Evolutionary conservation across 1,139 yeast species (phyloP).

Genomic region (Sugiyamaella novakii): DNA sequence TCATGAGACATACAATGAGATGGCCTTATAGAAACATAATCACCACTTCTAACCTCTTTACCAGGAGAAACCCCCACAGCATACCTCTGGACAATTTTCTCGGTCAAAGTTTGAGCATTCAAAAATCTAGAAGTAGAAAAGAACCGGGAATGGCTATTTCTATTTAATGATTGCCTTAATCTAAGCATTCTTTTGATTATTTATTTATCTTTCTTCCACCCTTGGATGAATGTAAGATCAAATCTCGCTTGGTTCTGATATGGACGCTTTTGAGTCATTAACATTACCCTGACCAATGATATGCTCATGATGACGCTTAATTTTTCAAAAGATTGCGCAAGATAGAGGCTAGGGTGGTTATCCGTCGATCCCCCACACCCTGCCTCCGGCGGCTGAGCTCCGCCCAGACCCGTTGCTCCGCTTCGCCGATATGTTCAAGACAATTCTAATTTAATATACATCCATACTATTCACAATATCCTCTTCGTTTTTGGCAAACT

Average conservation of each 20-base stretch:
- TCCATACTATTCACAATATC: constrained; percentile 4
- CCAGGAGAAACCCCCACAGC: constrained; percentile 78
- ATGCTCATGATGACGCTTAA: neutral
- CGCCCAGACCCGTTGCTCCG: constrained; percentile 5
- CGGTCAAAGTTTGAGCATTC: constrained; percentile 75
- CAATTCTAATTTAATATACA: neutral
- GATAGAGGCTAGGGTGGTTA: constrained; percentile 5
- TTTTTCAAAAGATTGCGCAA: constrained; percentile 16
- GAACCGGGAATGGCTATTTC: neutral
- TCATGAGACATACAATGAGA: constrained; percentile 99
- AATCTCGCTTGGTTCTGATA: neutral
- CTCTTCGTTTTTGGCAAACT: constrained; percentile 5
- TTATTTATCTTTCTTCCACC: no score
- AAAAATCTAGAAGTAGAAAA: constrained; percentile 10
- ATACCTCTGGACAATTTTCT: constrained; percentile 89
- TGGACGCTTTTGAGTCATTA: constrained; percentile 8
- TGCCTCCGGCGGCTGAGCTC: neutral
- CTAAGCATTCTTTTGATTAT: constrained; percentile 7
- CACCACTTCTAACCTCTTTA: constrained; percentile 81
- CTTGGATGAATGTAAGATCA: neutral
- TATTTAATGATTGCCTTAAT: constrained; percentile 5
- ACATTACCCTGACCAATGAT: constrained; percentile 13
- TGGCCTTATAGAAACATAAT: constrained; percentile 91
- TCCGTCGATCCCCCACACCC: constrained; percentile 9
- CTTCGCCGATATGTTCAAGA: neutral